These are phyloP conservation scores for Peronosclerospora sorghi DNA, from an alignment of 352 stramenopile genomes.

Conservation along the genomic window DNA sequence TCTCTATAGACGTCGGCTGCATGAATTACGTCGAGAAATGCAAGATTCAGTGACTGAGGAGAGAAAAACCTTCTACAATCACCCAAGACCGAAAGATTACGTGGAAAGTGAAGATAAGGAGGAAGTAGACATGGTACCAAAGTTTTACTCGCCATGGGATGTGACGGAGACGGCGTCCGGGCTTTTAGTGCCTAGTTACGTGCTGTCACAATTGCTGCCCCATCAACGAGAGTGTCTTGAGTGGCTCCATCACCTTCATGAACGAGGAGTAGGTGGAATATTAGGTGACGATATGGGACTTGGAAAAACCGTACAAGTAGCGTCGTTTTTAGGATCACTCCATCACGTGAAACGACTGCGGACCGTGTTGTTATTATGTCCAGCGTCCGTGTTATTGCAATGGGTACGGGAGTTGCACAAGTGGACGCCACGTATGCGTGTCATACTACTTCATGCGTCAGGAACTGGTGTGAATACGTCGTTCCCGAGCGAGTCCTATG, in stretches of 20 bases:
- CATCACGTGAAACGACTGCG: conserved; percentile 41
- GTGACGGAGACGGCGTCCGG: conserved; percentile 50
- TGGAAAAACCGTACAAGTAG: conserved; percentile 94
- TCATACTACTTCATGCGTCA: conserved; percentile 85
- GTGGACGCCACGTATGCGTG: conserved; percentile 84
- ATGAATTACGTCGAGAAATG: conserved; percentile 21
- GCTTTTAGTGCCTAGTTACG: conserved; percentile 52
- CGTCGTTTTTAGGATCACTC: conserved; percentile 72
- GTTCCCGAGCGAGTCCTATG: conserved; percentile 30
- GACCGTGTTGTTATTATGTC: conserved; percentile 87
- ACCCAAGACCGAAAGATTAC: conserved; percentile 6
- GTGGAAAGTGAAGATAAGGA: conserved; percentile 3
- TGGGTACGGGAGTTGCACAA: conserved; percentile 89
- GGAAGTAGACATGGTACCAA: conserved; percentile 7
- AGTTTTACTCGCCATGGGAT: conserved; percentile 38
- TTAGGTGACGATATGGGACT: conserved; percentile 93
- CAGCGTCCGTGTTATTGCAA: conserved; percentile 92
- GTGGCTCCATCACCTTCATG: conserved; percentile 95
- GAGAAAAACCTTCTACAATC: conserved; percentile 38
- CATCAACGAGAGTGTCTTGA: conserved; percentile 93
- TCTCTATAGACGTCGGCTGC: conserved; percentile 19
- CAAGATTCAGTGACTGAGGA: conserved; percentile 15
- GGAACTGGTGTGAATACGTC: conserved; percentile 39
- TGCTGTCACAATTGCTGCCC: conserved; percentile 78
- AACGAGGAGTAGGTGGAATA: conserved; percentile 94